A percentile compares a stretch with the other conserved stretches of the same genome.
phyloP scores from a whole-genome alignment of 2,329 filamentous ascomycete genomes.

The Ophiostoma fasciatum region DNA sequence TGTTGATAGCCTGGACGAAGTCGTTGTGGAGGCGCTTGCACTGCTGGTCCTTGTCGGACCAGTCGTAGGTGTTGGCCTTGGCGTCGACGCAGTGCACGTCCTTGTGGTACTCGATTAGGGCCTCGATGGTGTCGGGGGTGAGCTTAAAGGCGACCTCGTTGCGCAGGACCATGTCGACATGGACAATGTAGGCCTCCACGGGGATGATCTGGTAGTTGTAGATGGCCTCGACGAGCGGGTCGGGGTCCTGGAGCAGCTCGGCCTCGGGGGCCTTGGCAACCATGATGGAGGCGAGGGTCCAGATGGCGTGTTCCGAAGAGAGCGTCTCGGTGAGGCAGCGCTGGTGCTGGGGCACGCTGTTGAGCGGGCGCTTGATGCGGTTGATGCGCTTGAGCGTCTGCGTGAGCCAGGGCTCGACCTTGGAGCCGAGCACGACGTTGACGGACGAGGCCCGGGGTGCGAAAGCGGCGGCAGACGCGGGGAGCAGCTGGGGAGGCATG shows the following conservation, averaged over 20 bases:
- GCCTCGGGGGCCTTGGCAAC: slow-evolving; percentile 76
- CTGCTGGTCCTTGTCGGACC: slow-evolving; percentile 92
- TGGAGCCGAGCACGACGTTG: slow-evolving; percentile 84
- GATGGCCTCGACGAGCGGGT: slow-evolving; percentile 71
- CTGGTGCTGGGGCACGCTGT: slow-evolving; percentile 91
- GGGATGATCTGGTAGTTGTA: slow-evolving; percentile 90
- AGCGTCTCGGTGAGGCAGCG: slow-evolving; percentile 90
- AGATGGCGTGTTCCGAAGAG: slow-evolving; percentile 80
- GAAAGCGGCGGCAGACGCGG: slow-evolving; percentile 91
- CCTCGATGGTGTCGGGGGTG: slow-evolving; percentile 84
- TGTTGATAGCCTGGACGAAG: slow-evolving; percentile 92
- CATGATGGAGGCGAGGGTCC: slow-evolving; percentile 88
- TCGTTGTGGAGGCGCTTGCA: slow-evolving; percentile 96
- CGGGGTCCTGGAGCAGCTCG: slow-evolving; percentile 66
- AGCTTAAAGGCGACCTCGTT: slow-evolving; percentile 98
- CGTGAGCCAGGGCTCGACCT: slow-evolving; percentile 92
- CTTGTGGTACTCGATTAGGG: slow-evolving; percentile 90
- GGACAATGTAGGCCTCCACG: slow-evolving; percentile 93
- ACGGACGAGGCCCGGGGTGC: slow-evolving; percentile 79
- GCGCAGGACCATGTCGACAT: slow-evolving; percentile 96
- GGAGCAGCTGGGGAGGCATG: slow-evolving; percentile 89
- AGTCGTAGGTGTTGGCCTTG: slow-evolving; percentile 78
- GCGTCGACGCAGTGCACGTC: slow-evolving; percentile 86
- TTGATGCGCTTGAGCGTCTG: slow-evolving; percentile 95
- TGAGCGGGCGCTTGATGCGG: slow-evolving; percentile 88